These are phyloP conservation scores for Schizonepeta tenuifolia DNA, from an alignment of 257 asterid species.

Conservation along the genomic window DNA sequence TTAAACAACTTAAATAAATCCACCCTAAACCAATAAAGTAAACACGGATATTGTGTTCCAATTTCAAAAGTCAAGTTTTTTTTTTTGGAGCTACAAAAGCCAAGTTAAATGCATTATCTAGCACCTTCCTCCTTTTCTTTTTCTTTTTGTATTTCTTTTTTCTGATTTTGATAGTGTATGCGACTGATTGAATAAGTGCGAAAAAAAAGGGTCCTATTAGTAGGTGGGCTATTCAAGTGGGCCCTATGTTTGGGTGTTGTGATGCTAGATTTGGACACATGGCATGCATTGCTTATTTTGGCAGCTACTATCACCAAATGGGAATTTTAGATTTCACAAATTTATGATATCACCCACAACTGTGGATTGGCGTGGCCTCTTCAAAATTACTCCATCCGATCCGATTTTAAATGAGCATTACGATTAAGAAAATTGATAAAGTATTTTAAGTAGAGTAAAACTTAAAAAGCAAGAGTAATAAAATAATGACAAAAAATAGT, in stretches of 20 bases:
- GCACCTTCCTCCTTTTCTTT: slow-evolving; percentile 1
- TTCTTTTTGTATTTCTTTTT: not conserved
- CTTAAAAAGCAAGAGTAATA: too few relatives aligned
- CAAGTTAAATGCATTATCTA: not conserved
- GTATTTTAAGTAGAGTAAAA: too few relatives aligned
- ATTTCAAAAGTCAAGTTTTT: too few relatives aligned
- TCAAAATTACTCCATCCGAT: too few relatives aligned
- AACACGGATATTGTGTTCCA: too few relatives aligned
- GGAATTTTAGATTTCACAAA: slow-evolving; percentile 27
- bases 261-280: slow-evolving; percentile 35
- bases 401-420: too few relatives aligned
- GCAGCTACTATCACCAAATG: slow-evolving; percentile 43
- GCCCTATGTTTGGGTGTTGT: slow-evolving; percentile 14
- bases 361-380: slow-evolving; percentile 35
- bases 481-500: too few relatives aligned
- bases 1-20: too few relatives aligned
- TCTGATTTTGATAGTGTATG: slow-evolving; percentile 22
- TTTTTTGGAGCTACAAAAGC: too few relatives aligned
- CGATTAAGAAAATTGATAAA: too few relatives aligned
- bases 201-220: not conserved
- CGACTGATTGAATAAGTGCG: not conserved
- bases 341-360: slow-evolving; percentile 25
- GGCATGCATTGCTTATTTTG: slow-evolving; percentile 47
- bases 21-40: too few relatives aligned
- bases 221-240: slow-evolving; percentile 25